A percentile compares a stretch with the other conserved stretches of the same genome.
phyloP scores from a whole-genome alignment of 768 basidiomycete genomes.

The Podaxis sp. region DNA sequence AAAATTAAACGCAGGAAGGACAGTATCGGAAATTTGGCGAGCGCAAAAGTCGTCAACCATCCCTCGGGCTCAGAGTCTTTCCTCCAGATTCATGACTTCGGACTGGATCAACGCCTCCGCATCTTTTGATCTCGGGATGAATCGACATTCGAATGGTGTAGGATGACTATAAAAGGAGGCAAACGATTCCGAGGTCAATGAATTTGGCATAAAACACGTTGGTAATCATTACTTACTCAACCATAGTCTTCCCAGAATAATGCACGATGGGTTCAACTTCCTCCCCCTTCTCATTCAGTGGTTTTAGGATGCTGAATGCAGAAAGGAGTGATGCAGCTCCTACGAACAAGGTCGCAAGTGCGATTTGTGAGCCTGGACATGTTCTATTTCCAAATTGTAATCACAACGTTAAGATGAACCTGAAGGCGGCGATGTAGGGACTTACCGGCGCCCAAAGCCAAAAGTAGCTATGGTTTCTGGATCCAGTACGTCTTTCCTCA shows the following conservation, averaged over 20 bases:
- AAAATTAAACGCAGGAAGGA: too few species aligned
- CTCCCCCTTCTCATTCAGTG: conserved; percentile 21
- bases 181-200: not conserved
- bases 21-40: too few species aligned
- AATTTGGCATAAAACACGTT: not conserved
- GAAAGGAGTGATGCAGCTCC: conserved; percentile 22
- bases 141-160: conserved; percentile 2
- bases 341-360: conserved; percentile 20
- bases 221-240: not conserved
- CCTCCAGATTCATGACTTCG: not conserved
- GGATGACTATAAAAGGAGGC: not conserved
- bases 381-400: conserved; percentile 14
- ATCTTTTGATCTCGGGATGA: conserved; percentile 1
- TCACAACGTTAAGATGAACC: not conserved
- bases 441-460: conserved; percentile 26
- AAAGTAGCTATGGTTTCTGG: conserved; percentile 20
- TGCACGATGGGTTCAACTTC: conserved; percentile 13
- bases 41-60: too few species aligned
- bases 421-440: not conserved
- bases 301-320: conserved; percentile 19
- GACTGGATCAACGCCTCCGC: conserved; percentile 5
- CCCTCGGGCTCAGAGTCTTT: not conserved
- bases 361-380: conserved; percentile 27
- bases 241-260: conserved; percentile 7
- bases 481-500: conserved; percentile 19